A percentile compares a stretch with the other conserved stretches of the same genome.
These are phyloP conservation scores for Blastobotrys capitulatus DNA, from an alignment of 1,139 yeast species.

Conservation along the genomic window DNA sequence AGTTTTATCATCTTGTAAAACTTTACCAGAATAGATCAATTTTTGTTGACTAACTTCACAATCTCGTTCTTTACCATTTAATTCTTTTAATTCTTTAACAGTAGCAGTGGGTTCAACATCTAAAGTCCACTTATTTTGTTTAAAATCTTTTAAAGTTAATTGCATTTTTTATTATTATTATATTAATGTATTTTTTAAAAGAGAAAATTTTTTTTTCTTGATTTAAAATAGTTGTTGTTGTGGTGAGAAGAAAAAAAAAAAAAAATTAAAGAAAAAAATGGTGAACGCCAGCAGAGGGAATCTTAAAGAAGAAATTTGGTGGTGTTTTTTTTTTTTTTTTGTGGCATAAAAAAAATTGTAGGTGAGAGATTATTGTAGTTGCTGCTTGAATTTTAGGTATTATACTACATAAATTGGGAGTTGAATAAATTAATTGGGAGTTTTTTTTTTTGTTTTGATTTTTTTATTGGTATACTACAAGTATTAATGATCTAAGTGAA, in stretches of 20 bases:
- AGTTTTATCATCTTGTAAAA: slow-evolving; percentile 76
- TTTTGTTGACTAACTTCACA: slow-evolving; percentile 76
- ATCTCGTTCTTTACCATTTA: slow-evolving; percentile 60
- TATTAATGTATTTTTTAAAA: neutral
- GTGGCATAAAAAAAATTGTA: neutral
- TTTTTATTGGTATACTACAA: no score
- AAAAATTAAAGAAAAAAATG: neutral
- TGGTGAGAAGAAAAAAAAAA: neutral
- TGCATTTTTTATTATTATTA: slow-evolving; percentile 45
- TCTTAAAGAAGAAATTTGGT: neutral
- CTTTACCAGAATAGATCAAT: slow-evolving; percentile 89
- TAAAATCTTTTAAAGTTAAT: slow-evolving; percentile 82
- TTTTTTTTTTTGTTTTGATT: no score
- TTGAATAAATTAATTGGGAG: neutral
- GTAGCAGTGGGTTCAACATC: slow-evolving; percentile 69
- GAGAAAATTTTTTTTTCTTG: neutral
- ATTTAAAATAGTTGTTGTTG: neutral
- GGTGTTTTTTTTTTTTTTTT: no score
- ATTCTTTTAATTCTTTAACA: slow-evolving; percentile 66
- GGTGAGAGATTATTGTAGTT: neutral
- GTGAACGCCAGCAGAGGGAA: neutral
- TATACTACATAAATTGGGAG: neutral
- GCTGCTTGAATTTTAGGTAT: neutral
- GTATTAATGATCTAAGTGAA: no score
- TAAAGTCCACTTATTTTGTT: slow-evolving; percentile 79